Base-by-base conservation (phyloP, 148 eudicot species). In the Rhododendron ovatum region DNA sequence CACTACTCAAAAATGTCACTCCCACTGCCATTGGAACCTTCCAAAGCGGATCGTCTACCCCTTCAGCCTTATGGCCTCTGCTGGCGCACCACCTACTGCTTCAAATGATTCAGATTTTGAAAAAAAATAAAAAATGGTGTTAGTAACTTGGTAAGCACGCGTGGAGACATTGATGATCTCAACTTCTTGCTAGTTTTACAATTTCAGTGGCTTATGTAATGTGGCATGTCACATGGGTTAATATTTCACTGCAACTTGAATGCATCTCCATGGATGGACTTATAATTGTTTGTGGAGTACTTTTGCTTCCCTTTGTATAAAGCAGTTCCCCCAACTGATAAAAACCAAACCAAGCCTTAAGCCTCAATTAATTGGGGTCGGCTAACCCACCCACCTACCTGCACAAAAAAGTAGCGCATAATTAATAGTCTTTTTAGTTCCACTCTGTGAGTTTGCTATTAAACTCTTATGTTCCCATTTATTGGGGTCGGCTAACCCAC, bases 161-260 rank as follows among this genome's bases (percentile, higher is more conserved):
- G 65, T 63, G 76, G 85, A 83, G 14, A 24, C 83, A 35, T 41
- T 35, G 47, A 35, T 57, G 47, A 71, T 81, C 28, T 30, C 30
- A 80, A 53, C 41, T 14, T 47, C 53, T 79, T 45, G 5, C 81
- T 78, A 45, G 33, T 81, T 35, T 43, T 57, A 59, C 11, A 57
- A 9, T 35, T 82, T 4, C 33, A 41, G 26, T 28, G 53, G 41
- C 22, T 82, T 22, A 65, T 83, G 57, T 28, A 45, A 47, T 35
- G 28, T 47, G 41, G 85, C 76, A 82, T 82, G 75, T 82, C 24
- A 39, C 76, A 82, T 82, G 18, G 75, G 35, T 82, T 63, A 41
- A 73, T 50, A 57, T 24, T 59, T 79, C 81, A 61, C 12, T 86
- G 50, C 45, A 73, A 76, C 84, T 76, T 76, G n/a, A 45, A 22